Base-by-base conservation (phyloP, 805 yeast genomes). In the Saccharomycopsis microspora region DNA sequence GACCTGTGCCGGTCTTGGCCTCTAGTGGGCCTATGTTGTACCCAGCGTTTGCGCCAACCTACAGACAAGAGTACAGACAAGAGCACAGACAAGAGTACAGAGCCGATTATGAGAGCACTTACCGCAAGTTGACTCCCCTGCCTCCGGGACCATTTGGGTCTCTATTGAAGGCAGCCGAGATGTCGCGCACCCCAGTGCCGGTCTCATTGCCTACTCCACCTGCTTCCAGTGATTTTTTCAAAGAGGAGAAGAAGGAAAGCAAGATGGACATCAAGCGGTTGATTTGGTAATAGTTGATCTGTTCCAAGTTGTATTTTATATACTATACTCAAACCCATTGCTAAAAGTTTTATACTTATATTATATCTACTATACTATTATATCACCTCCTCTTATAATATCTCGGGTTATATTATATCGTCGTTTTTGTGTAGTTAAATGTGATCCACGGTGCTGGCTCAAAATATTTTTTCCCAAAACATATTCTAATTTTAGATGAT, bases 241-340 rank as follows among this genome's bases (percentile, higher is more conserved):
- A 28, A n/a, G 36, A 9, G 36, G n/a, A 9, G 2, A 34, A 34
- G 36, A 34, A 34, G 29, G n/a, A 19, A 44, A 48, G 29, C 30
- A 46, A 46, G 32, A 49, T 49, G 50, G 50, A 49, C 32, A 49
- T 49, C 37, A 46, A 48, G 30, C 46, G 52, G 6, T 49, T 49
- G 45, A 37, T 47, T 10, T 48, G 46, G 10, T 48, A 30, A 46
- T 5, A 34, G 36, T 34, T 34, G 36, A 34, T 34, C 36, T n/a
- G n/a, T 9, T 34, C 36, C 36, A 9, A n/a, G 10, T n/a, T n/a
- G 10, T 34, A 34, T 34, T 34, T 9, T 34, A 34, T 34, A 19
- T 19, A 19, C 19, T 19, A 19, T 19, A 19, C 19, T 2, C 2
- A 19, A 19, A 19, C 19, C 19, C 19, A 19, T 19, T 19, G 19